Conservation (phyloP, 2,329 filamentous ascomycete species). For the Fusarium sp. region DNA sequence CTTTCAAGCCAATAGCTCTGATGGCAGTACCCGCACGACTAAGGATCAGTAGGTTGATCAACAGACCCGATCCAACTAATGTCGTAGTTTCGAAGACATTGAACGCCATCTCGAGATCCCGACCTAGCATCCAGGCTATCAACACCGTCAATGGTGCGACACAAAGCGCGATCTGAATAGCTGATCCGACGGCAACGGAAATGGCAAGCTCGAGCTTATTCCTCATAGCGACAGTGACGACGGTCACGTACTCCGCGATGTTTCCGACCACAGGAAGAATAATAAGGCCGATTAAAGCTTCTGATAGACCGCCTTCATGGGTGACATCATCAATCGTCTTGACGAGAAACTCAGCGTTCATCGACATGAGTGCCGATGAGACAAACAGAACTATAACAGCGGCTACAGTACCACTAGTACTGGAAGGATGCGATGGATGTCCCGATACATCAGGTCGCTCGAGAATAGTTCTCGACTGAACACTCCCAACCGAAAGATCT, state of each 20-base stretch:
- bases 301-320: constrained; percentile 60
- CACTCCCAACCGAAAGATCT: constrained; percentile 36
- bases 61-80: constrained; percentile 75
- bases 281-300: constrained; percentile 70
- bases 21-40: constrained; percentile 78
- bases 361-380: constrained; percentile 66
- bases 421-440: not conserved
- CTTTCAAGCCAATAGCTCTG: constrained; percentile 60
- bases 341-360: constrained; percentile 72
- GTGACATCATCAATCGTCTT: constrained; percentile 68
- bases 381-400: constrained; percentile 63
- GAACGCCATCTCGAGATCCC: constrained; percentile 75
- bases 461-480: constrained; percentile 14
- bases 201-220: constrained; percentile 73
- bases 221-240: constrained; percentile 68
- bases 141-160: constrained; percentile 70
- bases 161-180: constrained; percentile 72
- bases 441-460: not conserved
- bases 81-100: constrained; percentile 80
- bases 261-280: constrained; percentile 73
- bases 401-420: constrained; percentile 49
- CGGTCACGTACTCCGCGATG: constrained; percentile 72
- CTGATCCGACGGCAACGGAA: constrained; percentile 69
- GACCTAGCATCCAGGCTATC: constrained; percentile 67
- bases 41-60: constrained; percentile 81